These are phyloP conservation scores for Backusella tarrabulga DNA, from an alignment of 192 early-diverging fungal species.

Conservation along the genomic window DNA sequence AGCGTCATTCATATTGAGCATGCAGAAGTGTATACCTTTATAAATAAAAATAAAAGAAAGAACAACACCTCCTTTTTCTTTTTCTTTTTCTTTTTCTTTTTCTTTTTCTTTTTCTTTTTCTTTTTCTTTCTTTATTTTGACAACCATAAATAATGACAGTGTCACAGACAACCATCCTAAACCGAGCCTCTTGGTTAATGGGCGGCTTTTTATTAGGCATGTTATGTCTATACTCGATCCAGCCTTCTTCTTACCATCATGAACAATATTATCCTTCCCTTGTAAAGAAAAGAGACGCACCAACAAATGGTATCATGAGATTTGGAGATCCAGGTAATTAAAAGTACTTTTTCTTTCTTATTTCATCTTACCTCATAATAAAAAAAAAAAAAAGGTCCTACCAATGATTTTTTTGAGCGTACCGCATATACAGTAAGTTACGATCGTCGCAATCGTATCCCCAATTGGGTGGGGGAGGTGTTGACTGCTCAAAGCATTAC, in stretches of 20 bases:
- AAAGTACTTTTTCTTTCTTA: not conserved
- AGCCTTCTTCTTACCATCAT: not conserved
- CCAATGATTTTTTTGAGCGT: slow-evolving; percentile 66
- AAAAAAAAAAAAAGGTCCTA: slow-evolving; percentile 44
- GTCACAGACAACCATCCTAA: not conserved
- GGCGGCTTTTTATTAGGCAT: slow-evolving; percentile 9
- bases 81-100: not conserved
- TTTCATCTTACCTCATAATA: not conserved
- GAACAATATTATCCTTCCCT: not conserved
- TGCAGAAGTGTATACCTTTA: not conserved
- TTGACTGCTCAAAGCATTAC: slow-evolving; percentile 6
- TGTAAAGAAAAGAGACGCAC: not conserved
- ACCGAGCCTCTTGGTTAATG: not conserved
- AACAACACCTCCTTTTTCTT: not conserved
- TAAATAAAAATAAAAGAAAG: not conserved
- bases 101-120: not conserved
- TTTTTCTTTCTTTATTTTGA: not conserved
- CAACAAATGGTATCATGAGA: slow-evolving; percentile 13
- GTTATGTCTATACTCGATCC: not conserved
- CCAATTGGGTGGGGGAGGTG: slow-evolving; percentile 25
- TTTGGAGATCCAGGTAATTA: slow-evolving; percentile 31
- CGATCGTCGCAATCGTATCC: slow-evolving; percentile 53
- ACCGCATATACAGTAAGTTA: slow-evolving; percentile 67
- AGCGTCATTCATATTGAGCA: not conserved
- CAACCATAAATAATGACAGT: not conserved